Conservation (phyloP, 495 filamentous ascomycete genomes). For the Evansstolkia leycettana region DNA sequence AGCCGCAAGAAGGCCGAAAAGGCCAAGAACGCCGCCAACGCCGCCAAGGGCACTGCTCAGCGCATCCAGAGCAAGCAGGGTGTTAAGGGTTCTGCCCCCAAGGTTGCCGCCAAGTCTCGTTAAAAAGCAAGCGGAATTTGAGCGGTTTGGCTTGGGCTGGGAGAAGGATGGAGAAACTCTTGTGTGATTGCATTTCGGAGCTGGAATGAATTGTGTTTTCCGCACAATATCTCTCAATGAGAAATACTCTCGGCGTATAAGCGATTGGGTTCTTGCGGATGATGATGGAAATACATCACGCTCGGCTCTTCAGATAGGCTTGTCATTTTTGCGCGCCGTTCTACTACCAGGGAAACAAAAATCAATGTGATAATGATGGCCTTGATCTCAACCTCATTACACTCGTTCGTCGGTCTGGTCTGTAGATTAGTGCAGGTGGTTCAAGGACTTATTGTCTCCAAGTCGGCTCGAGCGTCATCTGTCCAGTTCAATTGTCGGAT, state of each 20-base stretch:
- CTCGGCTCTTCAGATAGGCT: conserved; percentile 12
- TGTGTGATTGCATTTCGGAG: conserved; percentile 16
- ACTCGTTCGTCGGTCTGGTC: neutral
- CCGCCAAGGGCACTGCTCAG: conserved; percentile 61
- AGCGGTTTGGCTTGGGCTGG: conserved; percentile 22
- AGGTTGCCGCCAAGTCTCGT: conserved; percentile 79
- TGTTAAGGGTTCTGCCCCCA: conserved; percentile 76
- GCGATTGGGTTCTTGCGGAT: conserved; percentile 11
- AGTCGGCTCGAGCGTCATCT: too few relatives aligned
- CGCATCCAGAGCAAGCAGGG: conserved; percentile 92
- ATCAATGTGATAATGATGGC: conserved; percentile 1
- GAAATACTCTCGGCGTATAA: conserved; percentile 14
- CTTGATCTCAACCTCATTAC: neutral
- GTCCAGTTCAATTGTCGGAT: too few relatives aligned
- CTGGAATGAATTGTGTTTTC: conserved; percentile 19
- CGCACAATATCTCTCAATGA: conserved; percentile 8
- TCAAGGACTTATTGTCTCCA: too few relatives aligned
- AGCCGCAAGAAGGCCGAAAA: conserved; percentile 98
- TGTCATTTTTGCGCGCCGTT: conserved; percentile 12
- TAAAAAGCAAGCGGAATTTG: conserved; percentile 41
- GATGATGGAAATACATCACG: conserved; percentile 4
- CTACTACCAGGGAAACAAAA: conserved; percentile 10
- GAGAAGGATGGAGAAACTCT: conserved; percentile 8
- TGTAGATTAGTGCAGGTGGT: conserved; percentile 7
- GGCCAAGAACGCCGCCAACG: conserved; percentile 75